Base-by-base conservation (phyloP, 2,329 filamentous ascomycete species). In the Sclerotinia nivalis region DNA sequence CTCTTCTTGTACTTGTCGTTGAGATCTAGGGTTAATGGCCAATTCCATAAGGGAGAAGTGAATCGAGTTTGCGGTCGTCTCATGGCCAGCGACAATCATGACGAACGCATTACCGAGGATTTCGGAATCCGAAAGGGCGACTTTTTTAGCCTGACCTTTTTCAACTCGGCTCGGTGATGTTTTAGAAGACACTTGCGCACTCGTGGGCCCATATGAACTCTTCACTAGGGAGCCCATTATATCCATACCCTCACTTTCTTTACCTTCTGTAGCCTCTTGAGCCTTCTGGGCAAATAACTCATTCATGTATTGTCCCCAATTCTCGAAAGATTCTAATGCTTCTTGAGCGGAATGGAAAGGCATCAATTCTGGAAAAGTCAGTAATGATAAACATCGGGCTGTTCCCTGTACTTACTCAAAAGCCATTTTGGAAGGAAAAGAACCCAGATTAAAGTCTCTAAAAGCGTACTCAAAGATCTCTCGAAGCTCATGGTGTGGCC, bases 31-130 rank as follows among this genome's bases (percentile, higher is more conserved):
- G 74, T 89, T 85, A 74, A 88, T 85, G 20, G 91, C 92, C 8
- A 95, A 84, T 74, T 88, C 85, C 49, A 93, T 77, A 5, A 93
- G 80, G 2, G 88, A 84, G 77, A 92, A 93, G 80, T 94, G 90
- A 52, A 93, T 83, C 5, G 87, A 86, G 78, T 92, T 93, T 61
- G 91, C 91, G 2, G 91, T 91, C 1, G 92, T 94, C 79, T 96
- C 92, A 79, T 96, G 91, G 18, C 92, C 92, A 0, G 92, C 92
- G 1, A 94, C 83, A 71, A 87, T 83, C 80, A 89, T 87, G 74
- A 89, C 82, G 72, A 90, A 90, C 28, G 90, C 88, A 76, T 93
- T 93, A 65, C 91, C 90, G 40, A 91, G 81, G 70, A 94, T 89
- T 69, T 93, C 90, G 6, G 84, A 83, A 72, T 89, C 86, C 7